phyloP scores from a whole-genome alignment of 2,329 filamentous ascomycete species.

The Capronia epimyces region DNA sequence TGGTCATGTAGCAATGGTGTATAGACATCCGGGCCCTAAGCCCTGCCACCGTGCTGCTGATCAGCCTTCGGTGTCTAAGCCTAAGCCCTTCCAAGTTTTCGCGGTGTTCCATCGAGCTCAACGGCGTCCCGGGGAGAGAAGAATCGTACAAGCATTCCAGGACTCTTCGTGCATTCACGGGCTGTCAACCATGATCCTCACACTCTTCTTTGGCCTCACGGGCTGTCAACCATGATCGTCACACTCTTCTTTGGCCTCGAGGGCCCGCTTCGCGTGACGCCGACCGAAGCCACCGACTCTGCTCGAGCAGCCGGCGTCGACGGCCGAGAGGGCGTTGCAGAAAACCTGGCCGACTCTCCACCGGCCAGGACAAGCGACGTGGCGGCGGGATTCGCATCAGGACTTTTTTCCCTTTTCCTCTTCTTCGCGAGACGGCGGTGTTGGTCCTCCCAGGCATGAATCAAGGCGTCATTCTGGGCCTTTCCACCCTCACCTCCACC shows the following conservation, averaged over 20 bases:
- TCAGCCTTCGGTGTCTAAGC: too few relatives aligned
- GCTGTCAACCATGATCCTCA: slow-evolving; percentile 4
- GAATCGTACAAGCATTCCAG: too few relatives aligned
- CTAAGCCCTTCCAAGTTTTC: too few relatives aligned
- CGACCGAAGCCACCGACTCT: background rate
- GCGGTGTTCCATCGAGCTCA: too few relatives aligned
- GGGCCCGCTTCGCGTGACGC: too few relatives aligned
- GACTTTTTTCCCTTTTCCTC: background rate
- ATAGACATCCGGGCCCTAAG: too few relatives aligned
- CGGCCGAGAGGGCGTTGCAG: background rate
- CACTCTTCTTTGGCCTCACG: slow-evolving; percentile 16
- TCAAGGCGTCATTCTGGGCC: slow-evolving; percentile 6
- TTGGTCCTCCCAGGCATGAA: slow-evolving; percentile 11
- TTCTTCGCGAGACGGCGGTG: slow-evolving; percentile 3
- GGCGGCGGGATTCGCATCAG: background rate
- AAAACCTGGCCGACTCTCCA: background rate
- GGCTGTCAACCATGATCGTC: background rate
- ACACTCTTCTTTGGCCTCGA: slow-evolving; percentile 18
- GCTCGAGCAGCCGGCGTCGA: background rate
- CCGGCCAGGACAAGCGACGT: slow-evolving; percentile 1
- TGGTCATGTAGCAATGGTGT: too few relatives aligned
- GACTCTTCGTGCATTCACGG: too few relatives aligned
- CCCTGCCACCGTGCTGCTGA: too few relatives aligned
- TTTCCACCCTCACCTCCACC: background rate
- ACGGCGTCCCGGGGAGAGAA: too few relatives aligned